Evolutionary conservation across 2,329 filamentous ascomycete species (phyloP).

Genomic region (Aspergillus alliaceus): DNA sequence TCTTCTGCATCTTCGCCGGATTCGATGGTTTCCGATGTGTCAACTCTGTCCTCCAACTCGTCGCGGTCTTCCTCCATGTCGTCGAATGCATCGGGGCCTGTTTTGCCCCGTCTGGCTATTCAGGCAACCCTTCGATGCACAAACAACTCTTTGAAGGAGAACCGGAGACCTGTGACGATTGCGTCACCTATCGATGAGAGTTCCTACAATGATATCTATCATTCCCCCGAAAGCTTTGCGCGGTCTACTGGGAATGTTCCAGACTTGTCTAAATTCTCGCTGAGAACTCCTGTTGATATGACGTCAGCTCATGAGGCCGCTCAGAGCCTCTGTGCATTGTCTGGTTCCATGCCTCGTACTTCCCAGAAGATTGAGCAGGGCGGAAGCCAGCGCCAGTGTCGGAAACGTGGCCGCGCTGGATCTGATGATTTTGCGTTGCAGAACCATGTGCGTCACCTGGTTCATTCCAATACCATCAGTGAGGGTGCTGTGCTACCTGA

Average conservation of each 20-base stretch:
- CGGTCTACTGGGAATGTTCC: constrained; percentile 26
- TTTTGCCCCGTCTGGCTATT: constrained; percentile 36
- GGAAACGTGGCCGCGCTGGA: constrained; percentile 42
- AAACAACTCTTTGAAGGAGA: constrained; percentile 38
- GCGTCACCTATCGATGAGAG: constrained; percentile 41
- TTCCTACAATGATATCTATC: constrained; percentile 32
- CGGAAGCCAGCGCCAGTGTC: constrained; percentile 25
- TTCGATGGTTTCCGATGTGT: constrained; percentile 63
- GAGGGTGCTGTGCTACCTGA: constrained; percentile 33
- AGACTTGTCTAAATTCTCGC: constrained; percentile 36
- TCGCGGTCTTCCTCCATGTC: constrained; percentile 53
- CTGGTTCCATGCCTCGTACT: constrained; percentile 31
- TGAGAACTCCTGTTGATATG: constrained; percentile 32
- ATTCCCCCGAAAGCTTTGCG: constrained; percentile 35
- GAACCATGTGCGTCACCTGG: constrained; percentile 39
- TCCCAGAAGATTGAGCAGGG: constrained; percentile 6
- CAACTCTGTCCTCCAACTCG: constrained; percentile 53
- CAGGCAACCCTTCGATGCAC: constrained; percentile 43
- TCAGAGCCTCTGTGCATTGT: constrained; percentile 43
- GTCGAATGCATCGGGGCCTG: constrained; percentile 38
- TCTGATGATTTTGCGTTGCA: constrained; percentile 41
- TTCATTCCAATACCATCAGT: constrained; percentile 27
- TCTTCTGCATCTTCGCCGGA: constrained; percentile 60
- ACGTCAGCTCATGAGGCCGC: constrained; percentile 37
- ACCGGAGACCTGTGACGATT: constrained; percentile 35